These are phyloP conservation scores for Syzygium aromaticum DNA, from an alignment of 345 rosid genomes.

Conservation along the genomic window DNA sequence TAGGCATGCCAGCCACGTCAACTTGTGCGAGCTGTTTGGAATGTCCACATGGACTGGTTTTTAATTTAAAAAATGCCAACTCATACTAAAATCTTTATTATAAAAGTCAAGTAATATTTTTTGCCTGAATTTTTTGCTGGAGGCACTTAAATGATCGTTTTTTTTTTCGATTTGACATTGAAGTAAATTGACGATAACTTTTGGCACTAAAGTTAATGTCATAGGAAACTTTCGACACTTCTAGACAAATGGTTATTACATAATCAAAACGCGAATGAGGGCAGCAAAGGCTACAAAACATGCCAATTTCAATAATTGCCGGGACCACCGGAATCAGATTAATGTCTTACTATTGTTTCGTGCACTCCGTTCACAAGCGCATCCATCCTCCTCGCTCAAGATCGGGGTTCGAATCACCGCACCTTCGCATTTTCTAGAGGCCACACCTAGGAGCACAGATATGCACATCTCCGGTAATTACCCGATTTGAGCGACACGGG, in stretches of 20 bases:
- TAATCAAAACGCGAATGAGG: background rate
- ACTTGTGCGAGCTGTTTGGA: too few relatives aligned
- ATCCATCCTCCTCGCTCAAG: background rate
- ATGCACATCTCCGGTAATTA: background rate
- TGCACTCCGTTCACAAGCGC: fast-evolving
- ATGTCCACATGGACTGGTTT: too few relatives aligned
- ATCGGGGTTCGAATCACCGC: background rate
- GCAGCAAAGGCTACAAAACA: background rate
- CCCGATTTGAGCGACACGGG: background rate
- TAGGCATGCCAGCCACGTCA: too few relatives aligned
- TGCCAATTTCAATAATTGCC: background rate
- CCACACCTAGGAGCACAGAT: background rate
- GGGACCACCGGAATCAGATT: background rate
- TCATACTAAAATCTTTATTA: too few relatives aligned
- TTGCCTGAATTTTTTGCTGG: too few relatives aligned
- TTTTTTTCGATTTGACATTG: too few relatives aligned
- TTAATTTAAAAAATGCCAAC: too few relatives aligned
- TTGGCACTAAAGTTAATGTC: too few relatives aligned
- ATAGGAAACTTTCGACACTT: too few relatives aligned
- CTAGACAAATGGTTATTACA: background rate
- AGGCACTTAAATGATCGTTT: too few relatives aligned
- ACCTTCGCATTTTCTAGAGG: fast-evolving
- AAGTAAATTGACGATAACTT: too few relatives aligned
- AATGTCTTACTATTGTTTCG: background rate
- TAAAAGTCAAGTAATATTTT: too few relatives aligned